phyloP scores from a whole-genome alignment of 495 filamentous ascomycete species.

The Lophiostoma macrostomum region DNA sequence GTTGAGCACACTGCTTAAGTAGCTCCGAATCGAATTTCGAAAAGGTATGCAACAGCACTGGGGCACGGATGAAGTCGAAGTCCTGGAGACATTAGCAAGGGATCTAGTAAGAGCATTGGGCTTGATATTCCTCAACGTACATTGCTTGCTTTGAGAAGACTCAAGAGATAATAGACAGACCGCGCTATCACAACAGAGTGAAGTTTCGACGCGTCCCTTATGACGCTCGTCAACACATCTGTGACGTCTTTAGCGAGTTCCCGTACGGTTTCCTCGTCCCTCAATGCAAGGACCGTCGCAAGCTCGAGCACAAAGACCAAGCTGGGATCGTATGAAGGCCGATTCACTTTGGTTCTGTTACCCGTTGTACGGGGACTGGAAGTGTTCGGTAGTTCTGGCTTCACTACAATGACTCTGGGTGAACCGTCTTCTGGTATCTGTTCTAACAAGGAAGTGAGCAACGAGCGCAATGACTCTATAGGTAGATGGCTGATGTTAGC shows the following conservation, averaged over 20 bases:
- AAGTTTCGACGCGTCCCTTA: slow-evolving; percentile 72
- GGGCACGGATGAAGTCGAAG: slow-evolving; percentile 83
- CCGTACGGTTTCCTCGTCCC: slow-evolving; percentile 68
- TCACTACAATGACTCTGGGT: slow-evolving; percentile 80
- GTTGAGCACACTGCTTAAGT: slow-evolving; percentile 68
- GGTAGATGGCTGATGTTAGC: slow-evolving; percentile 78
- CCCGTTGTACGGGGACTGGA: slow-evolving; percentile 53
- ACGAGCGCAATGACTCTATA: slow-evolving; percentile 57
- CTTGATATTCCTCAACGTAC: too few relatives aligned
- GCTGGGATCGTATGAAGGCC: slow-evolving; percentile 76
- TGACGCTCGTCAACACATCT: slow-evolving; percentile 72
- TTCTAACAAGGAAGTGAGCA: slow-evolving; percentile 73
- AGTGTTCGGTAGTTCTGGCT: slow-evolving; percentile 66
- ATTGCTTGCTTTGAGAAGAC: slow-evolving; percentile 79
- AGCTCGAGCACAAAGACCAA: slow-evolving; percentile 87
- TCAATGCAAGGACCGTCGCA: slow-evolving; percentile 76
- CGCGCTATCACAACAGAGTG: slow-evolving; percentile 80
- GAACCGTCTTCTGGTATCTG: slow-evolving; percentile 82
- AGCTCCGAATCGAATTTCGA: slow-evolving; percentile 78
- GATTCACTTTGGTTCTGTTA: slow-evolving; percentile 49
- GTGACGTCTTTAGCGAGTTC: slow-evolving; percentile 73
- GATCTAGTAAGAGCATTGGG: neutral
- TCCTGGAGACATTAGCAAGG: slow-evolving; percentile 46
- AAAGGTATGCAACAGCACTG: slow-evolving; percentile 88
- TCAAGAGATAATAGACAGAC: slow-evolving; percentile 81